phyloP scores from a whole-genome alignment of 768 basidiomycete species.

The Lentinula raphanica region DNA sequence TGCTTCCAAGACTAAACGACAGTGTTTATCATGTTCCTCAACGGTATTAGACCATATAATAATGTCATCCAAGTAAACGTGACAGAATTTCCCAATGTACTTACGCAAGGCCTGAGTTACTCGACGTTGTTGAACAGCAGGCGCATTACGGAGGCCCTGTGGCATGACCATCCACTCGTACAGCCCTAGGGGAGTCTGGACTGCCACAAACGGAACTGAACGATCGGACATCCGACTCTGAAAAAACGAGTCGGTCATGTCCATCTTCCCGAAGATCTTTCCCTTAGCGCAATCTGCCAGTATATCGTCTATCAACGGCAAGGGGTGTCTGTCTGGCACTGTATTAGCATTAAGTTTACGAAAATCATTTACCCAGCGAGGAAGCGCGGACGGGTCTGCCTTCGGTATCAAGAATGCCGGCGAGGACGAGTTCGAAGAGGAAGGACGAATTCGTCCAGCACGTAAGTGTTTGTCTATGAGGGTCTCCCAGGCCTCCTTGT shows the following conservation, averaged over 20 bases:
- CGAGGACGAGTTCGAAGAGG: conserved; percentile 21
- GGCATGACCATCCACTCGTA: conserved; percentile 19
- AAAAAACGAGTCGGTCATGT: conserved; percentile 34
- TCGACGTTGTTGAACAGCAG: conserved; percentile 22
- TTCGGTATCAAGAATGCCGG: conserved; percentile 29
- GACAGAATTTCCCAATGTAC: conserved; percentile 26
- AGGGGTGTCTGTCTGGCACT: conserved; percentile 13
- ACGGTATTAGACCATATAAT: conserved; percentile 22
- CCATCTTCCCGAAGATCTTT: conserved; percentile 28
- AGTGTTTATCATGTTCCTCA: conserved; percentile 17
- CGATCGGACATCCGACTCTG: conserved; percentile 17
- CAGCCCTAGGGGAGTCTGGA: neutral
- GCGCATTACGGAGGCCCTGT: conserved; percentile 18
- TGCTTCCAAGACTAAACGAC: conserved; percentile 11
- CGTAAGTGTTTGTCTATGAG: conserved; percentile 25
- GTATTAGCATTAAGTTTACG: conserved; percentile 20
- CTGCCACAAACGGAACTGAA: neutral
- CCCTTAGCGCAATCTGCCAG: conserved; percentile 30
- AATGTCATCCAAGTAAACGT: conserved; percentile 31
- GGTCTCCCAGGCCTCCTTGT: conserved; percentile 20
- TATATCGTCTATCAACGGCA: conserved; percentile 25
- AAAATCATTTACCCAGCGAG: conserved; percentile 25
- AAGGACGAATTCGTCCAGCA: conserved; percentile 22
- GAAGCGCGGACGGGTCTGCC: conserved; percentile 17
- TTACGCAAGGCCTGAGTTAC: conserved; percentile 21